Evolutionary conservation across 1,284 basidiomycete genomes (phyloP), one percentile per base, ranked within the genome.

Genomic region (Amylostereum areolatum): DNA sequence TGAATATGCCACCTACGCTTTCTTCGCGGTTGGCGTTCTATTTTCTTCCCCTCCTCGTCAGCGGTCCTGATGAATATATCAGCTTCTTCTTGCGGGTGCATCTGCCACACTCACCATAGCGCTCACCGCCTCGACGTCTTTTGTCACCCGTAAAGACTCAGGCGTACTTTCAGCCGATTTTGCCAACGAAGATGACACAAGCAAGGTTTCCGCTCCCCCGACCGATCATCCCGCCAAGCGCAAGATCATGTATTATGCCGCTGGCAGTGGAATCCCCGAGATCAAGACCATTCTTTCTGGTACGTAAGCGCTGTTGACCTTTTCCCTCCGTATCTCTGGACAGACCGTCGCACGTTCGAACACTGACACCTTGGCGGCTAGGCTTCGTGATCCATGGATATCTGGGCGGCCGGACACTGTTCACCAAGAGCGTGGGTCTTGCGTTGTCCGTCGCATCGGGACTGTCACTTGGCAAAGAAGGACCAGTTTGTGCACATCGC

Each of bases 321-420:
- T 3, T 25, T 33, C 4, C 34, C 11, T 24, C 33, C 3, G 10
- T 18, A 18, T 18, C 18, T 18, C 18, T 18, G 18, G 18, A 18
- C 18, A 18, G 18, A 18, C 18, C 18, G 18, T 18, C 18, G 18
- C 18, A 18, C 18, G 18, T 18, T 18, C 18, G 18, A 18, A 18
- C 18, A 7, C 10, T 40, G n/a, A 43, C 30, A 7, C 30, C 6
- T 11, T 43, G 8, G 40, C 5, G 11, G 3, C n/a, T 48, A 87
- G 89, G 92, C n/a, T 98, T 97, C 59, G 95, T 98, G 18, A 97
- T 99, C 53, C 93, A 97, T 60, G 96, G 96, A 24, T 99, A 97
- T 65, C 85, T 99, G 36, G 96, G 96, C 30, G 85, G 78, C 39
- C 86, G 92, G 55, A 93, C 90, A 0, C 69, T 98, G 45, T 85